Evolutionary conservation across 768 basidiomycete species (phyloP).

Genomic region (Pulveroboletus sp.): DNA sequence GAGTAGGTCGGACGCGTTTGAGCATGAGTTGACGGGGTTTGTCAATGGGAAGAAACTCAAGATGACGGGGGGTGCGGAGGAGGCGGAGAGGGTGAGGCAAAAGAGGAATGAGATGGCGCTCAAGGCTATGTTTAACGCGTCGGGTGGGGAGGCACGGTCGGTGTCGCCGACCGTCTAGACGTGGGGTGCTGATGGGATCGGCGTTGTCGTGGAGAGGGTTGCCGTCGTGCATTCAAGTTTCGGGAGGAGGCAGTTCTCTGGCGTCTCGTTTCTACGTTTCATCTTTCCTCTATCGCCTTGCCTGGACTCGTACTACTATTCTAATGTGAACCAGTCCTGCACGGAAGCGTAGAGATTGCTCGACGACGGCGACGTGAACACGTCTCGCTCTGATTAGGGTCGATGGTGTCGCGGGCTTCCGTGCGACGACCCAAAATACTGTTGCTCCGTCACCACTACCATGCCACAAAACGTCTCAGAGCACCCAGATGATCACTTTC

Average conservation of each 20-base stretch:
- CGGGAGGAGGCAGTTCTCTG: too few species aligned
- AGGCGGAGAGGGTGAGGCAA: slow-evolving; percentile 83
- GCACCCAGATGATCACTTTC: slow-evolving; percentile 41
- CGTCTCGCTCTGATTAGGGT: too few species aligned
- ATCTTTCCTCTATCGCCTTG: too few species aligned
- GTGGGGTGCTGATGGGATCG: not conserved
- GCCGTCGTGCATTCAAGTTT: not conserved
- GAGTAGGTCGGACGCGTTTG: slow-evolving; percentile 73
- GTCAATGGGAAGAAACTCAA: slow-evolving; percentile 83
- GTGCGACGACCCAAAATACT: too few species aligned
- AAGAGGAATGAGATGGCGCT: slow-evolving; percentile 78
- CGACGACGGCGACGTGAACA: too few species aligned
- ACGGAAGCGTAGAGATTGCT: too few species aligned
- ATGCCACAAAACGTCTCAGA: slow-evolving; percentile 1
- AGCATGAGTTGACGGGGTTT: slow-evolving; percentile 80
- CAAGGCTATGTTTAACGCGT: slow-evolving; percentile 76
- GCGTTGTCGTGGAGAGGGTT: not conserved
- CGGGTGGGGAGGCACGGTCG: slow-evolving; percentile 7
- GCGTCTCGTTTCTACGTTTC: too few species aligned
- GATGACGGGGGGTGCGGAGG: slow-evolving; percentile 94
- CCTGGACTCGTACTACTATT: too few species aligned
- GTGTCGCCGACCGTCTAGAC: slow-evolving; percentile 7
- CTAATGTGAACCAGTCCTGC: too few species aligned
- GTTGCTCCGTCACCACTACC: not conserved
- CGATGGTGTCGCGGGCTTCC: too few species aligned